Conservation (phyloP, 257 asterid genomes). For the Solanum chiquidenum region DNA sequence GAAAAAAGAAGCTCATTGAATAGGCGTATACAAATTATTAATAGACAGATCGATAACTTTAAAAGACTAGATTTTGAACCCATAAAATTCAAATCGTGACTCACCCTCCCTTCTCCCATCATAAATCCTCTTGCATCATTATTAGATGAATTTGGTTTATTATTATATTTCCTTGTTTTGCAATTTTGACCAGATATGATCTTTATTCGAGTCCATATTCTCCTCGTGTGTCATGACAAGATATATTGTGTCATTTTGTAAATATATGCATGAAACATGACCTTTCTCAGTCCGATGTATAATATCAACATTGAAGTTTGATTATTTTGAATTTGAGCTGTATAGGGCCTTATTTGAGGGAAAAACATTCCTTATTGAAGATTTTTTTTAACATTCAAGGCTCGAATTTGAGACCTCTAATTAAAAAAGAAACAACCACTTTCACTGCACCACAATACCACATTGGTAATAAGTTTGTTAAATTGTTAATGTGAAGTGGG, state of each 20-base stretch:
- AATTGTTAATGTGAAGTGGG: neutral
- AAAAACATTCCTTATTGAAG: accelerated
- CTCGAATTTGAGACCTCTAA: accelerated
- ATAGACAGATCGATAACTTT: neutral
- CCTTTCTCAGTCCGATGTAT: accelerated
- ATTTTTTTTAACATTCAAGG: too few relatives aligned
- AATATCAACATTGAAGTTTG: too few relatives aligned
- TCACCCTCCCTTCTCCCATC: neutral
- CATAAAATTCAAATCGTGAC: neutral
- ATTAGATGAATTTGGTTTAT: neutral
- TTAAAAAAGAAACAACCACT: accelerated
- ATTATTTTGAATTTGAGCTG: accelerated
- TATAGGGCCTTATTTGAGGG: too few relatives aligned
- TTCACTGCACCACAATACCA: accelerated
- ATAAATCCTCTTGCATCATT: neutral
- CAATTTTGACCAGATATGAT: neutral
- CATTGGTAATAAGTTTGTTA: accelerated
- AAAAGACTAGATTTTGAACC: neutral
- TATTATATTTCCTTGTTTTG: neutral
- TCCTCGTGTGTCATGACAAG: neutral
- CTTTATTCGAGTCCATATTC: neutral
- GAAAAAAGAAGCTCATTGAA: neutral
- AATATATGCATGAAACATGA: neutral
- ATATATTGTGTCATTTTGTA: neutral
- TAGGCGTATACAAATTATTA: neutral